Conservation (phyloP, 2,329 filamentous ascomycete genomes). For the Ambrosiella xylebori region DNA sequence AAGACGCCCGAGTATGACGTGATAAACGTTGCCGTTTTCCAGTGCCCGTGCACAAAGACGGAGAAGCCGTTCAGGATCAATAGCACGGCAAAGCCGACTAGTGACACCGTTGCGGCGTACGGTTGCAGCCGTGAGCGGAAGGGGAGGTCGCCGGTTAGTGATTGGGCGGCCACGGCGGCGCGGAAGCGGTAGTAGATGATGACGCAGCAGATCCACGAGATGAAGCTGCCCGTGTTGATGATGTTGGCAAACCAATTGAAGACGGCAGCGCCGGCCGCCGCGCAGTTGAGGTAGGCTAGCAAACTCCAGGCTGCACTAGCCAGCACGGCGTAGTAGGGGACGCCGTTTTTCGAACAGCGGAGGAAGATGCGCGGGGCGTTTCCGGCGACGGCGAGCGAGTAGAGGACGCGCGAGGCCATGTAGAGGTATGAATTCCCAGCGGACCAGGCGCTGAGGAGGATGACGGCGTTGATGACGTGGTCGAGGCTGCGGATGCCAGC, state of each 20-base stretch:
- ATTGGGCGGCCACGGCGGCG: conserved; percentile 28
- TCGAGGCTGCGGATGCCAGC: conserved; percentile 32
- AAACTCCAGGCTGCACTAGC: conserved; percentile 40
- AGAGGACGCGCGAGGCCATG: conserved; percentile 30
- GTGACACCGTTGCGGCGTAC: conserved; percentile 35
- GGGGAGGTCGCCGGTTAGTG: conserved; percentile 26
- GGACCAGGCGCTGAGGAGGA: conserved; percentile 41
- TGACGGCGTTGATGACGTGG: conserved; percentile 41
- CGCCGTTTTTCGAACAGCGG: conserved; percentile 19
- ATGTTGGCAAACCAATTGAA: conserved; percentile 43
- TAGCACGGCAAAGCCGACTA: conserved; percentile 35
- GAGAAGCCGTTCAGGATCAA: conserved; percentile 46
- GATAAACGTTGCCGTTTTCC: conserved; percentile 37
- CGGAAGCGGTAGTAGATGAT: conserved; percentile 42
- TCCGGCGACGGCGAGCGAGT: conserved; percentile 26
- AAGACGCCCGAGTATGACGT: conserved; percentile 50
- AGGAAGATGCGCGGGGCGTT: conserved; percentile 25
- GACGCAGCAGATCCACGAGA: conserved; percentile 35
- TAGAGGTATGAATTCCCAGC: conserved; percentile 41
- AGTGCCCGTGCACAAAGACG: conserved; percentile 43
- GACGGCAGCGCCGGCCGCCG: conserved; percentile 38
- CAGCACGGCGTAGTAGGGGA: conserved; percentile 24
- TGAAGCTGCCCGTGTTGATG: conserved; percentile 32
- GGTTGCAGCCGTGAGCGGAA: conserved; percentile 39
- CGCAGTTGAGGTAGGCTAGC: conserved; percentile 44